Evolutionary conservation across 2,329 filamentous ascomycete genomes (phyloP).

Genomic region (Pseudogymnoascus sp.): DNA sequence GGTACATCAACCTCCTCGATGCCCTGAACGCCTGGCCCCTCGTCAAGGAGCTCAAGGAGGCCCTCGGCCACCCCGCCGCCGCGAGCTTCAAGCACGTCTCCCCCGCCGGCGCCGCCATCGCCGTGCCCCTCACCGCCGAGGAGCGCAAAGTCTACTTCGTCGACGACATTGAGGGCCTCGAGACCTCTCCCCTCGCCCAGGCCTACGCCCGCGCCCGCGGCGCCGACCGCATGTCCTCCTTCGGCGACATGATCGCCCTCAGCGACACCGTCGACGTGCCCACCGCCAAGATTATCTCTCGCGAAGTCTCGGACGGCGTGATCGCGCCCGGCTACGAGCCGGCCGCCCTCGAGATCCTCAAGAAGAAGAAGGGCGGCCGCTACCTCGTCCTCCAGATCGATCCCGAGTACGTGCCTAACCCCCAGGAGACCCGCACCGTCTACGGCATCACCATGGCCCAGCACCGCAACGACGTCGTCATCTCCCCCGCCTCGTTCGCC

Average conservation of each 20-base stretch:
- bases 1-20: constrained; percentile 96
- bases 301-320: constrained; percentile 95
- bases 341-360: constrained; percentile 81
- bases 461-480: constrained; percentile 84
- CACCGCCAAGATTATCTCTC: constrained; percentile 94
- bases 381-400: constrained; percentile 97
- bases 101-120: constrained; percentile 90
- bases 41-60: constrained; percentile 89
- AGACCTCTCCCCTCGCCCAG: constrained; percentile 78
- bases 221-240: constrained; percentile 97
- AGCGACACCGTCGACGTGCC: constrained; percentile 84
- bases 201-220: constrained; percentile 93
- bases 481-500: constrained; percentile 77
- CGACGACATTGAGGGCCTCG: constrained; percentile 83
- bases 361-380: constrained; percentile 97
- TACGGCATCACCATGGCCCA: constrained; percentile 86
- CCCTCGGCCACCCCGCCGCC: constrained; percentile 79
- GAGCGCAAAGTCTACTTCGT: constrained; percentile 99
- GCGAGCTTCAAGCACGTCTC: constrained; percentile 99
- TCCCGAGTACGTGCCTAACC: constrained; percentile 67
- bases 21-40: constrained; percentile 94
- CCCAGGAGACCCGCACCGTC: constrained; percentile 73
- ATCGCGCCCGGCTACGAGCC: constrained; percentile 81
- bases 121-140: constrained; percentile 72
- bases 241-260: constrained; percentile 91